These are phyloP conservation scores for Phtheirospermum japonicum DNA, from an alignment of 257 asterid species.

Conservation along the genomic window DNA sequence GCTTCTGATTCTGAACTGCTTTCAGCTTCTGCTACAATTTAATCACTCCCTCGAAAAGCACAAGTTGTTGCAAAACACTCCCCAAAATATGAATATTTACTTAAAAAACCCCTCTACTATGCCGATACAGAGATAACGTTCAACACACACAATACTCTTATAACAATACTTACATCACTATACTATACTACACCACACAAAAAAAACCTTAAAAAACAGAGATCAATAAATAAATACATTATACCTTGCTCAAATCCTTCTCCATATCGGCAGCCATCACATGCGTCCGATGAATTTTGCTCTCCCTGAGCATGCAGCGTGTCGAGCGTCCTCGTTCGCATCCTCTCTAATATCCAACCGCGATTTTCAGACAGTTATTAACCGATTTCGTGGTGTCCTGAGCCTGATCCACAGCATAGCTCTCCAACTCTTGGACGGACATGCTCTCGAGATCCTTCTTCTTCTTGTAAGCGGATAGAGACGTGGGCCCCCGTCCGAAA, in stretches of 20 bases:
- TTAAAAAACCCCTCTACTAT: too few species aligned
- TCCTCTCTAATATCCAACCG: slow-evolving; percentile 81
- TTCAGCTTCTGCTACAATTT: too few species aligned
- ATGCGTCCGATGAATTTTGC: slow-evolving; percentile 86
- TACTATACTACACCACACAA: too few species aligned
- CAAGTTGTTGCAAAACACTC: too few species aligned
- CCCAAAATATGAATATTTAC: neutral
- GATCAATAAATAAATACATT: too few species aligned
- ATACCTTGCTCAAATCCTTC: slow-evolving; percentile 70
- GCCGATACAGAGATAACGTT: too few species aligned
- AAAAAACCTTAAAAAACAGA: too few species aligned
- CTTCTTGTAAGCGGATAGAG: slow-evolving; percentile 26
- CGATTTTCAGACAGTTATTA: slow-evolving; percentile 70
- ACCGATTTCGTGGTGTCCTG: slow-evolving; percentile 76
- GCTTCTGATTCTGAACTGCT: too few species aligned
- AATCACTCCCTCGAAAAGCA: too few species aligned
- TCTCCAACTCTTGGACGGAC: slow-evolving; percentile 85
- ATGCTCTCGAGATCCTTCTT: slow-evolving; percentile 55
- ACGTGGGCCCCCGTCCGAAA: slow-evolving; percentile 39
- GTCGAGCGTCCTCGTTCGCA: slow-evolving; percentile 68
- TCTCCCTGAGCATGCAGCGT: slow-evolving; percentile 86
- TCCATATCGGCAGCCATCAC: slow-evolving; percentile 90
- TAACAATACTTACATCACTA: too few species aligned
- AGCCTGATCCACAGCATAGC: slow-evolving; percentile 64
- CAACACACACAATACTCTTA: too few species aligned